Percentiles rank a stretch among this genome's conserved stretches.
These are phyloP conservation scores for Ceratocystis lukuohia DNA, from an alignment of 2,329 filamentous ascomycete genomes.

Conservation along the genomic window DNA sequence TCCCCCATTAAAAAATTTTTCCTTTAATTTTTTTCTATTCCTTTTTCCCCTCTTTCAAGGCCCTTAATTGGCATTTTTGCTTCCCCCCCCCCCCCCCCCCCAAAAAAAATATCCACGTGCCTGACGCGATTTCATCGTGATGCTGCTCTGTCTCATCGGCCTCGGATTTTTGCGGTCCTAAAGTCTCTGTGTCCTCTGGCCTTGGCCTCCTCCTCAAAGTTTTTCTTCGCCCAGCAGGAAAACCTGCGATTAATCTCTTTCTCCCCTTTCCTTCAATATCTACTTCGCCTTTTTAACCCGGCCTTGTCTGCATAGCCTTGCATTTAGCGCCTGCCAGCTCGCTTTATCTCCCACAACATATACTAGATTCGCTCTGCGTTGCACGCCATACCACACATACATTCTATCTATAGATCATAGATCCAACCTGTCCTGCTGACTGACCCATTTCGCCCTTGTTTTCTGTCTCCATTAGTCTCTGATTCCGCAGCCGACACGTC, in stretches of 20 bases:
- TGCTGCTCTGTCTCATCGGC: constrained; percentile 1
- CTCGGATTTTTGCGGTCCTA: constrained; percentile 2
- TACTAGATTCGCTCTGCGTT: background rate
- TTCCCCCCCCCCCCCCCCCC: too few species aligned
- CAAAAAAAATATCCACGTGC: background rate
- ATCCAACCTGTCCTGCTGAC: background rate
- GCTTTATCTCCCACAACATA: background rate
- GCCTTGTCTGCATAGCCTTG: constrained; percentile 2
- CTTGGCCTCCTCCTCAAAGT: background rate
- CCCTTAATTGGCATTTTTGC: background rate
- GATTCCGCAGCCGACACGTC: constrained; percentile 12
- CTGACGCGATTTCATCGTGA: constrained; percentile 7
- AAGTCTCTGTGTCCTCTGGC: background rate
- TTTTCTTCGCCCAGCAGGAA: background rate
- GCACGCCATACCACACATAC: too few species aligned
- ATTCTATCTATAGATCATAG: background rate
- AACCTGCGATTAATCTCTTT: background rate
- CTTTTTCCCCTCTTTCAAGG: background rate
- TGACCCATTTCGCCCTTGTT: constrained; percentile 4
- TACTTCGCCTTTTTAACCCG: background rate
- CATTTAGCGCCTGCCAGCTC: background rate
- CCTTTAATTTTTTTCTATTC: background rate
- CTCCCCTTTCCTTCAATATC: background rate
- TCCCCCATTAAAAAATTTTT: background rate
- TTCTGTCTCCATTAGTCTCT: constrained; percentile 8